Conservation (phyloP, 2,329 filamentous ascomycete genomes). For the Drechslerella coelobrocha region DNA sequence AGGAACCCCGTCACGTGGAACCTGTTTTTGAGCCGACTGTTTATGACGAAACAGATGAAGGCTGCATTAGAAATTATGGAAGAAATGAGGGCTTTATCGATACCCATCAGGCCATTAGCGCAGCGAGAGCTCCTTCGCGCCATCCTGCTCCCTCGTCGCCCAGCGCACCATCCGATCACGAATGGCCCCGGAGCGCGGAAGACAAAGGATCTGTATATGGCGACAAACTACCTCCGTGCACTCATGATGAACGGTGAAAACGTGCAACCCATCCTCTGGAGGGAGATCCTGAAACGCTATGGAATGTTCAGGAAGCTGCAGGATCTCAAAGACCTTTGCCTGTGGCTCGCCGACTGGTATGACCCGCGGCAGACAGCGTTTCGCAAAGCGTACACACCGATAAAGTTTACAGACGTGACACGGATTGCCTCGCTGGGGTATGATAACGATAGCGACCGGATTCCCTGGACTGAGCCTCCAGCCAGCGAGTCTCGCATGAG, state of each 20-base stretch:
- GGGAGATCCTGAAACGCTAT: constrained; percentile 52
- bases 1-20: constrained; percentile 37
- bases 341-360: constrained; percentile 53
- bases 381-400: constrained; percentile 24
- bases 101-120: constrained; percentile 44
- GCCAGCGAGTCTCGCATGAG: constrained; percentile 23
- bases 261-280: constrained; percentile 52
- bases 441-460: not conserved
- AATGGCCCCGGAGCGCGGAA: constrained; percentile 19
- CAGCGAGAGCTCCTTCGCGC: constrained; percentile 50
- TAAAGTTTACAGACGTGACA: constrained; percentile 44
- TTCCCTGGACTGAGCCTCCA: constrained; percentile 36
- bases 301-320: constrained; percentile 52
- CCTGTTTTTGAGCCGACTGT: constrained; percentile 34
- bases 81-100: constrained; percentile 48
- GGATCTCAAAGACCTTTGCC: constrained; percentile 51
- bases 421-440: constrained; percentile 30
- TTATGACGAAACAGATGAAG: constrained; percentile 34
- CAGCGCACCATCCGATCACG: constrained; percentile 45
- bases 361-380: constrained; percentile 45
- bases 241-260: constrained; percentile 51
- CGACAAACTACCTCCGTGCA: constrained; percentile 41
- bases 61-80: constrained; percentile 51
- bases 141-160: constrained; percentile 51
- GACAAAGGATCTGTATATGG: constrained; percentile 48